A percentile compares a stretch with the other conserved stretches of the same genome.
Conservation (phyloP, 2,329 filamentous ascomycete species). For the Cladosporium sp. region DNA sequence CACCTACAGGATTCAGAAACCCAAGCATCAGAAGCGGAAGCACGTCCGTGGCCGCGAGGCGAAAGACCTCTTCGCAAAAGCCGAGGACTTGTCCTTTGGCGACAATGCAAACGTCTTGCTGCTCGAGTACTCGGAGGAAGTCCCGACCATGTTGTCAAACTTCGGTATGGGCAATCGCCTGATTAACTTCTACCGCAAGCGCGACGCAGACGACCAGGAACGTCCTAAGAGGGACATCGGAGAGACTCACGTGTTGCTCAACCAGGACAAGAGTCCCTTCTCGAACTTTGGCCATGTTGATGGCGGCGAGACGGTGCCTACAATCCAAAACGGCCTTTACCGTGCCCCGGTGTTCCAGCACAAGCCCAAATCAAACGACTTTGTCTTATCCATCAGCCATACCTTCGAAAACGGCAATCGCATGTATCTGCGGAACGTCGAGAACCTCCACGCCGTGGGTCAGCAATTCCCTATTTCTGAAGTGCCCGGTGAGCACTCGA, state of each 20-base stretch:
- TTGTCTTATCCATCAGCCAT: conserved; percentile 74
- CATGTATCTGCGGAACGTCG: conserved; percentile 82
- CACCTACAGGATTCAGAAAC: conserved; percentile 65
- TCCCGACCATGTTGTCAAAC: conserved; percentile 84
- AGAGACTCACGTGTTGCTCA: conserved; percentile 79
- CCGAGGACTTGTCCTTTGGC: conserved; percentile 70
- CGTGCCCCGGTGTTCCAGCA: conserved; percentile 91
- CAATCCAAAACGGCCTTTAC: conserved; percentile 92
- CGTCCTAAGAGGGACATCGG: conserved; percentile 78
- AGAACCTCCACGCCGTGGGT: conserved; percentile 84
- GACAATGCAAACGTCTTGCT: conserved; percentile 86
- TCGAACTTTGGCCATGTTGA: conserved; percentile 91
- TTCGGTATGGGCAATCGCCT: conserved; percentile 96
- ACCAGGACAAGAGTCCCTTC: conserved; percentile 93
- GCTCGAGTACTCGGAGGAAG: conserved; percentile 93
- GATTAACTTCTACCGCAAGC: conserved; percentile 92
- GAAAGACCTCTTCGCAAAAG: conserved; percentile 70
- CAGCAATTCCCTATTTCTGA: conserved; percentile 90
- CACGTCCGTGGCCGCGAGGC: conserved; percentile 72
- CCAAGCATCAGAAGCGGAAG: conserved; percentile 71
- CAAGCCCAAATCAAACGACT: conserved; percentile 69
- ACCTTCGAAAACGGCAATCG: conserved; percentile 71
- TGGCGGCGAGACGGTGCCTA: conserved; percentile 81
- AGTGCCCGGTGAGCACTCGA: conserved; percentile 85
- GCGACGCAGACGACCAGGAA: conserved; percentile 68